These are phyloP conservation scores for Arbutus unedo DNA, from an alignment of 148 eudicot species.

Conservation along the genomic window DNA sequence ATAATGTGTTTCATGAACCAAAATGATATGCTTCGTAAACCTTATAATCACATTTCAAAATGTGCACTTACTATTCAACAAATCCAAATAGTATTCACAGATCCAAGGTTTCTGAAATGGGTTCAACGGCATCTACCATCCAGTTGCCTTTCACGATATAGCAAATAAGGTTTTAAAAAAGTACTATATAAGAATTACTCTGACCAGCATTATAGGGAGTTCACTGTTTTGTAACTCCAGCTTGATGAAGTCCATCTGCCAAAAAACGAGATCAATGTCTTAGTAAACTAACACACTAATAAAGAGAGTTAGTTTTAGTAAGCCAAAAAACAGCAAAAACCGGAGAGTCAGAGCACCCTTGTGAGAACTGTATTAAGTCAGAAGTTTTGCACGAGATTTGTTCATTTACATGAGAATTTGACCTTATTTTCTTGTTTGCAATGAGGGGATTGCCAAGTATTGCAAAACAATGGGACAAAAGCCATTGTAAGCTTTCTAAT, in stretches of 20 bases:
- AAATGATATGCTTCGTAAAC: not conserved
- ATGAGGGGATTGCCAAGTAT: not conserved
- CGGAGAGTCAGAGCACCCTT: slow-evolving; percentile 6
- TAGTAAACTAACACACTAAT: not conserved
- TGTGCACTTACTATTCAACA: not conserved
- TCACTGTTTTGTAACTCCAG: slow-evolving; percentile 50
- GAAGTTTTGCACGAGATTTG: not conserved
- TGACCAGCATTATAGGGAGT: slow-evolving; percentile 69
- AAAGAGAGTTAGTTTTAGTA: not conserved
- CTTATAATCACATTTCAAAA: not conserved
- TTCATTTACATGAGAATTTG: not conserved
- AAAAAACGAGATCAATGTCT: slow-evolving; percentile 17
- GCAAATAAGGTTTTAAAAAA: not conserved
- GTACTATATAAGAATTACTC: slow-evolving; percentile 16
- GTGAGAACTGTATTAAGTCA: not conserved
- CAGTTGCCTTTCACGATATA: not conserved
- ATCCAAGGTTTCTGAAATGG: not conserved
- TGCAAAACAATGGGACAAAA: not conserved
- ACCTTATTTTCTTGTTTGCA: slow-evolving; percentile 2
- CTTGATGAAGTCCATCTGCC: slow-evolving; percentile 64
- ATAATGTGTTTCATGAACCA: not conserved
- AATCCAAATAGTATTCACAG: too few species aligned
- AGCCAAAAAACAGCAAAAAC: not conserved
- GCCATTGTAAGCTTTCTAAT: not conserved
- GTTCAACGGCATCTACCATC: not conserved